A percentile compares a stretch with the other conserved stretches of the same genome.
These are phyloP conservation scores for Petunia axillaris DNA, from an alignment of 257 asterid species.

Conservation along the genomic window DNA sequence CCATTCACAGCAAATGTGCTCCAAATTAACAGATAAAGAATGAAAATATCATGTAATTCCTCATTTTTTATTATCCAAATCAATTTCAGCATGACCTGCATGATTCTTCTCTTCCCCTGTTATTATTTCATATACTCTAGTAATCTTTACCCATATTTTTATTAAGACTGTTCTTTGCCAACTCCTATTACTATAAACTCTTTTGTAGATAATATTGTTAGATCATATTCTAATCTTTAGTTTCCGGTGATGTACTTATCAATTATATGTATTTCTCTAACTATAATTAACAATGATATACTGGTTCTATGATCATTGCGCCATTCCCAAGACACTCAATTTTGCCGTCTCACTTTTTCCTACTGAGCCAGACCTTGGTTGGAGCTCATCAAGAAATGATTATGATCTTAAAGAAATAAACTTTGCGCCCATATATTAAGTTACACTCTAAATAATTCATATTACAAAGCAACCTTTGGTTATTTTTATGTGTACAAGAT, in stretches of 20 bases:
- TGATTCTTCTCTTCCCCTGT: constrained; percentile 12
- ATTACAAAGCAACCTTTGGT: constrained; percentile 1
- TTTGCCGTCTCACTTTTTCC: not conserved
- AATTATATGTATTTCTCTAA: no score
- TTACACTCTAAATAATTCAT: constrained; percentile 6
- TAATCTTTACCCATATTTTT: not conserved
- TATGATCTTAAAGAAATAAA: not conserved
- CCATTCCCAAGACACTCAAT: not conserved
- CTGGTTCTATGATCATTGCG: no score
- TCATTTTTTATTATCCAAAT: not conserved
- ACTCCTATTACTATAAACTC: no score
- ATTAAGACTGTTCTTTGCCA: no score
- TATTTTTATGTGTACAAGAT: constrained; percentile 23
- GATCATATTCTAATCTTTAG: no score
- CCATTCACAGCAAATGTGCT: constrained; percentile 22
- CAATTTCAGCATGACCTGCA: constrained; percentile 12
- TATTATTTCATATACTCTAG: not conserved
- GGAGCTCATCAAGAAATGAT: constrained; percentile 16
- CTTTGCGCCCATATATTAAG: not conserved
- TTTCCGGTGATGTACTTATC: no score
- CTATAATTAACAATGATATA: no score
- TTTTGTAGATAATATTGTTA: no score
- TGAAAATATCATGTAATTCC: constrained; percentile 8
- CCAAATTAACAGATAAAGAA: constrained; percentile 19
- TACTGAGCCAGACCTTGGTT: not conserved